Base-by-base conservation (phyloP, 139 green algal genomes). In the Picochlorum sp. region DNA sequence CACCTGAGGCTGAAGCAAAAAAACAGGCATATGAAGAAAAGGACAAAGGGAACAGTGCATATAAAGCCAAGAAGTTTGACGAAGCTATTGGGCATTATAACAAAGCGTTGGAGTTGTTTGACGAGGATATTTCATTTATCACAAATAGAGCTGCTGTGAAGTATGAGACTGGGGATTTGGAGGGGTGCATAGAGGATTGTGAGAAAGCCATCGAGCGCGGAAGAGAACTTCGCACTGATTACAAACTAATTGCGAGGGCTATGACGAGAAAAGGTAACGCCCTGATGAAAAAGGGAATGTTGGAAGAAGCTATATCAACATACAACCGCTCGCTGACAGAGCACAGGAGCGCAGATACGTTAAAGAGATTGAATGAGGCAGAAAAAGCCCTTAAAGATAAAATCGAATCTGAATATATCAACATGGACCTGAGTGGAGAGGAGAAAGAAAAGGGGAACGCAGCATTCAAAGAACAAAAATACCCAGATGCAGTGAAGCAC, bases 261-360 rank as follows among this genome's bases (percentile, higher is more conserved):
- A 66, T 97, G 41, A 85, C 88, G 13, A 79, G 93, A 51, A 95
- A 96, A 65, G 93, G 78, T 57, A 90, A 82, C 28, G 89, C 89
- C 7, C 79, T 94, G 22, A 80, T 82, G n/a, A 93, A 94, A 78
- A 52, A 76, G 59, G 75, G 55, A 30, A 68, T 80, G 54, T 74
- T 92, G 29, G 78, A 92, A 60, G 83, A 81, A 12, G 89, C 87
- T 2, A 83, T 97, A 16, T 53, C 60, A 1, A 61, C 73, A 14
- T 98, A 88, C 77, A 84, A 96, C 41, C 94, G 95, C 65, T 81
- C 81, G 1, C 75, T 99, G 25, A 98, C 78, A 33, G 92, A 98
- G 78, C 86, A 95, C 75, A 67, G 87, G 22, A 96, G 86, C 56
- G 79, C 90, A 12, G 92, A 98, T 75, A 97, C 93, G 9, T 75